Evolutionary conservation across 768 basidiomycete species (phyloP), one percentile per base, ranked within the genome.

Genomic region (Hericium erinaceus): DNA sequence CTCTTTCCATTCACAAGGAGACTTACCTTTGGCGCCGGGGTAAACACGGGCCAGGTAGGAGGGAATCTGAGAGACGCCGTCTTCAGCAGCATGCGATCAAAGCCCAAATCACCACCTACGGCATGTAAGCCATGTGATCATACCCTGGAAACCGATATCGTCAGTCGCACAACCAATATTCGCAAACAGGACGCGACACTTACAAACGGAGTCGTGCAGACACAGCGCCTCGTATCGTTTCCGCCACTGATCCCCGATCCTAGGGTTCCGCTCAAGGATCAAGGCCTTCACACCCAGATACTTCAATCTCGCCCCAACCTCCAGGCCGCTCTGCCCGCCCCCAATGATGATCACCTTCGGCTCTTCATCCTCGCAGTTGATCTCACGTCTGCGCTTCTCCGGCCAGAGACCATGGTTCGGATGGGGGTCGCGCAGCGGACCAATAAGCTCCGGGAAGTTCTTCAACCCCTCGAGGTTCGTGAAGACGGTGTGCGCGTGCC

Each of bases 181-280:
- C 49, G 48, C 37, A 58, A 26, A 26, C 39, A 57, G 13, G 64
- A 65, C 26, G 15, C 20, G 51, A 4, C 12, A 75, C 83, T 73
- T 64, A 83, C 84, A 85, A 57, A 85, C 80, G 24, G 82, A 77
- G 66, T 84, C 82, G 64, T 89, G 85, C 26, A 87, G 69, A 52
- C 82, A 84, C 46, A 87, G 68, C 11, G 83, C 78, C 54, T 85
- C 79, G 65, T 89, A 89, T 39, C 88, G 73, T 39, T 77, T 72
- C 58, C 85, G 72, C 85, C 85, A 87, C 52, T 77, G 80, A 64
- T 87, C 79, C 0, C 87, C 85, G 24, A 87, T 75, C 20, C 78
- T 69, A 11, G 65, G 57, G 52, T 83, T 77, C 68, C 77, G 82
- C 66, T 92, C 89, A 49, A 91, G 72, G 13, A 90, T 69, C 7